Conservation (phyloP, 306 rosid species). For the Vigna unguiculata region DNA sequence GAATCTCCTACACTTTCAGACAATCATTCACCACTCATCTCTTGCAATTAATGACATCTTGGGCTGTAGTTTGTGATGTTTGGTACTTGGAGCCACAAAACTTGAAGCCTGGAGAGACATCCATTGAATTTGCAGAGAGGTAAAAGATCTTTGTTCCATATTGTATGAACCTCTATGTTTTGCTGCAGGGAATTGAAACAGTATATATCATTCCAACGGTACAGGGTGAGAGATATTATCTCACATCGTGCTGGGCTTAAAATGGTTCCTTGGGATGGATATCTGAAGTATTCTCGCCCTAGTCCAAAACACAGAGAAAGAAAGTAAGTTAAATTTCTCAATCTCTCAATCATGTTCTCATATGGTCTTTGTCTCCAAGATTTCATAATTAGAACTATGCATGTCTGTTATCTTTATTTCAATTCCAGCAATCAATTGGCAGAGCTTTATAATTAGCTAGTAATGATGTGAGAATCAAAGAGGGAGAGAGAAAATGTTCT, state of each 20-base stretch:
- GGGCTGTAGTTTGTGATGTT: constrained; percentile 99
- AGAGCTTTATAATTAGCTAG: neutral
- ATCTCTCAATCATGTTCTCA: neutral
- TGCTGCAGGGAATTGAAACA: constrained; percentile 19
- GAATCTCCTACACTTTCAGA: constrained; percentile 60
- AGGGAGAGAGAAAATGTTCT: neutral
- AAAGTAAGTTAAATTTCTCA: constrained; percentile 59
- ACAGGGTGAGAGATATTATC: constrained; percentile 92
- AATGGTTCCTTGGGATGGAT: constrained; percentile 99
- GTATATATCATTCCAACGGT: constrained; percentile 22
- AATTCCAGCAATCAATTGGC: neutral
- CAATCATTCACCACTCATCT: constrained; percentile 96
- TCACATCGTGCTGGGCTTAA: constrained; percentile 89
- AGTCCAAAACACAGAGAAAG: constrained; percentile 90
- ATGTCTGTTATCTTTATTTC: constrained; percentile 13
- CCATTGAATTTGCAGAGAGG: constrained; percentile 99
- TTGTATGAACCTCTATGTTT: constrained; percentile 28
- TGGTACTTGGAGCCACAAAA: constrained; percentile 98
- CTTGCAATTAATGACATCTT: constrained; percentile 95
- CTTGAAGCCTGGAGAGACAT: constrained; percentile 86
- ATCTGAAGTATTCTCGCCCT: constrained; percentile 92
- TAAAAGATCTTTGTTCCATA: constrained; percentile 36
- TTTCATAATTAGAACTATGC: neutral
- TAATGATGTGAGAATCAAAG: neutral
- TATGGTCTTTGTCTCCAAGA: constrained; percentile 6